Evolutionary conservation across 2,329 filamentous ascomycete species (phyloP).

Genomic region (Pseudogymnoascus sp.): DNA sequence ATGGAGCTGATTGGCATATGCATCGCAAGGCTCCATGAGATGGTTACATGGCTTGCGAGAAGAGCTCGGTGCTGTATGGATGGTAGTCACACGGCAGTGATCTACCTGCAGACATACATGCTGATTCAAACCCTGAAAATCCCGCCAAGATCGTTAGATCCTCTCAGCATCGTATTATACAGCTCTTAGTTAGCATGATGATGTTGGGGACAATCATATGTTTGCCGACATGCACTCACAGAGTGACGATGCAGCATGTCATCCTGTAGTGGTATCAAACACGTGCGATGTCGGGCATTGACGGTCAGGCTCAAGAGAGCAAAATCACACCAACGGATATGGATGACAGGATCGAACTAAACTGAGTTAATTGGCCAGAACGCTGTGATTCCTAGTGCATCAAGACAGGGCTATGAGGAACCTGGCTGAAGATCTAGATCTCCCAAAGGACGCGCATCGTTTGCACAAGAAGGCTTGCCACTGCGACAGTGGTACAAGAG

Average conservation of each 20-base stretch:
- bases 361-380: background rate
- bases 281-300: background rate
- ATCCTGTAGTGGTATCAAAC: background rate
- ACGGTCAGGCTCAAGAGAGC: background rate
- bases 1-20: background rate
- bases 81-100: background rate
- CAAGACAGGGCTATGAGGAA: background rate
- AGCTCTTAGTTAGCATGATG: background rate
- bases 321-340: background rate
- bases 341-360: background rate
- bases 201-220: background rate
- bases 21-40: background rate
- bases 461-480: conserved; percentile 6
- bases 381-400: background rate
- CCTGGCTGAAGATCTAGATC: background rate
- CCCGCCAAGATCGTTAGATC: background rate
- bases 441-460: background rate
- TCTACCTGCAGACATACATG: background rate
- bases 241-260: background rate
- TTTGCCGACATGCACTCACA: background rate
- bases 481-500: background rate
- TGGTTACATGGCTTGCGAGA: background rate
- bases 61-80: background rate
- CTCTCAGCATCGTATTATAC: background rate
- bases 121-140: conserved; percentile 2